phyloP scores from a whole-genome alignment of 2,329 filamentous ascomycete genomes.

The Aspergillus floridensis region DNA sequence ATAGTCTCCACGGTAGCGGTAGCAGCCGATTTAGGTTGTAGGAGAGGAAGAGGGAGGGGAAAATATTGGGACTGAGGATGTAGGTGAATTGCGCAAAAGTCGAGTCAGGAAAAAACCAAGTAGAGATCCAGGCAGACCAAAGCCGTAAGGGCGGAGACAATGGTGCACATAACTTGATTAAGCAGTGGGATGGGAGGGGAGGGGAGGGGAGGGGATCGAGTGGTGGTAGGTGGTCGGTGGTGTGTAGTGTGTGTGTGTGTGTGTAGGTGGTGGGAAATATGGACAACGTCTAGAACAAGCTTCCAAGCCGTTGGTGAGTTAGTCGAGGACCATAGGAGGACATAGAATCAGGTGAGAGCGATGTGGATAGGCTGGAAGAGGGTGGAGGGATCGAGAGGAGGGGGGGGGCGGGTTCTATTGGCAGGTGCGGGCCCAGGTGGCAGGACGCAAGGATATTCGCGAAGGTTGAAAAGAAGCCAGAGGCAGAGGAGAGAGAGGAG shows the following conservation, averaged over 20 bases:
- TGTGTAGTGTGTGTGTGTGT: background rate
- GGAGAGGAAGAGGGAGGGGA: background rate
- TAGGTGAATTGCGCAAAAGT: conserved; percentile 7
- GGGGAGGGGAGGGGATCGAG: background rate
- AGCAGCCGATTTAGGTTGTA: too few species aligned
- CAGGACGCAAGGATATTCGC: background rate
- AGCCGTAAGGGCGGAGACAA: conserved; percentile 14
- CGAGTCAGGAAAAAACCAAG: conserved; percentile 13
- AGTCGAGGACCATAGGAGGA: conserved; percentile 13
- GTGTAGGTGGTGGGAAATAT: conserved; percentile 13
- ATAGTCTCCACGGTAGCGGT: conserved; percentile 1
- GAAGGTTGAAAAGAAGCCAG: background rate
- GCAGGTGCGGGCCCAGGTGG: conserved; percentile 2
- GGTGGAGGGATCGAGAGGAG: conserved; percentile 2
- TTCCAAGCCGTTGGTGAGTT: conserved; percentile 12
- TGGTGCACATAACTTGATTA: conserved; percentile 21
- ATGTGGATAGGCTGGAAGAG: conserved; percentile 8
- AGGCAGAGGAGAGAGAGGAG: background rate
- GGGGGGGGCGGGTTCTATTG: background rate
- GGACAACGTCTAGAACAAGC: conserved; percentile 24
- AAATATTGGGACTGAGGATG: background rate
- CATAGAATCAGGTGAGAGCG: conserved; percentile 9
- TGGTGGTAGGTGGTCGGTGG: background rate
- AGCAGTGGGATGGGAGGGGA: background rate
- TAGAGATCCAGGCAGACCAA: conserved; percentile 15